These are phyloP conservation scores for Datisca glomerata DNA, from an alignment of 306 rosid genomes.

Conservation along the genomic window DNA sequence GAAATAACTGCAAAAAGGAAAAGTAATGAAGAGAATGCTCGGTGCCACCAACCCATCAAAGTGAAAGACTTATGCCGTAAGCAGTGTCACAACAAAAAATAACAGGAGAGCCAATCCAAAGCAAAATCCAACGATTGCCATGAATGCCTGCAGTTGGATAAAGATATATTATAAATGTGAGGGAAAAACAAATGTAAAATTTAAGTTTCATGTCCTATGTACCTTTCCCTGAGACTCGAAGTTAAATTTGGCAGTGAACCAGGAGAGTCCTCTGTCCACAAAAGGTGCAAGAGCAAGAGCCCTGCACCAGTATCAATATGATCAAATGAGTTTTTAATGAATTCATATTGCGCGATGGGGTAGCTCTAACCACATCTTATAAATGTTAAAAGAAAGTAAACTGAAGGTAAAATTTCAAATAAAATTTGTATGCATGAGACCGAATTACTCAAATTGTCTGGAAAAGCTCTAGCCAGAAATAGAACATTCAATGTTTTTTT, in stretches of 20 bases:
- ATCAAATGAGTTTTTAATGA: too few species aligned
- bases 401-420: too few species aligned
- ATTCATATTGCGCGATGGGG: too few species aligned
- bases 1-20: too few species aligned
- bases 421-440: too few species aligned
- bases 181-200: background rate
- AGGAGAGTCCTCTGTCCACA: slow-evolving; percentile 62
- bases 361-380: too few species aligned
- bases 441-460: too few species aligned
- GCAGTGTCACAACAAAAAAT: slow-evolving; percentile 56
- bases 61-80: slow-evolving; percentile 56
- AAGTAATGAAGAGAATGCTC: too few species aligned
- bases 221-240: slow-evolving; percentile 80
- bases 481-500: too few species aligned
- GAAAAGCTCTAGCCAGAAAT: too few species aligned
- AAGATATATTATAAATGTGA: background rate
- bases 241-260: slow-evolving; percentile 67
- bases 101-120: slow-evolving; percentile 55
- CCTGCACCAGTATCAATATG: slow-evolving; percentile 30
- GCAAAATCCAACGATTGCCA: slow-evolving; percentile 54
- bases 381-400: too few species aligned
- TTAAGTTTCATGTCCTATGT: background rate
- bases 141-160: slow-evolving; percentile 48
- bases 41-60: too few species aligned
- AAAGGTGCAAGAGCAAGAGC: slow-evolving; percentile 84